Evolutionary conservation across 306 rosid species (phyloP).

Genomic region (Vigna trinervia): DNA sequence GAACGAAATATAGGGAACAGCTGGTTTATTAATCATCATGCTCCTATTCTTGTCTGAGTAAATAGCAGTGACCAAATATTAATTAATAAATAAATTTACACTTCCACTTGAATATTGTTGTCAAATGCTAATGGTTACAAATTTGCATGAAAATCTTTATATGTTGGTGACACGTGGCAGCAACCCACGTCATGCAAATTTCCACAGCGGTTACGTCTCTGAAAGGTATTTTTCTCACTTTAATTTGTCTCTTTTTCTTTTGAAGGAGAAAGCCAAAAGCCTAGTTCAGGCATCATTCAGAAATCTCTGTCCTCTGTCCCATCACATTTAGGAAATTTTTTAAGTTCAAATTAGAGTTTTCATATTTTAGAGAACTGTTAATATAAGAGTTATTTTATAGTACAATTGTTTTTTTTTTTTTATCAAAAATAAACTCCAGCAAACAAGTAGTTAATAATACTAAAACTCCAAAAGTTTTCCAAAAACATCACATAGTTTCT

Average conservation of each 20-base stretch:
- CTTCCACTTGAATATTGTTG: no score
- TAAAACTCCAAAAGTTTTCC: neutral
- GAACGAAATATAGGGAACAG: conserved; percentile 13
- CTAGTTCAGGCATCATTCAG: conserved; percentile 13
- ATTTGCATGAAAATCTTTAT: neutral
- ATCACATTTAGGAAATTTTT: neutral
- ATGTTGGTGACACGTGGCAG: conserved; percentile 36
- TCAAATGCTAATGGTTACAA: no score
- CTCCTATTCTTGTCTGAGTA: neutral
- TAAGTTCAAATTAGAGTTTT: neutral
- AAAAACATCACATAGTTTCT: neutral
- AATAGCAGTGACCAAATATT: neutral
- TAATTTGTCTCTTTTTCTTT: conserved; percentile 15
- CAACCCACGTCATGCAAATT: conserved; percentile 51
- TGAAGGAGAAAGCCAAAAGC: conserved; percentile 38
- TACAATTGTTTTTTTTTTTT: neutral
- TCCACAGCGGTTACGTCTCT: conserved; percentile 34
- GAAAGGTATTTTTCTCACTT: conserved; percentile 51
- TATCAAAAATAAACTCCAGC: neutral
- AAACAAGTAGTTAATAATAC: neutral
- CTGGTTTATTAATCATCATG: neutral
- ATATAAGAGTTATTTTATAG: no score
- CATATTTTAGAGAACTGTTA: neutral
- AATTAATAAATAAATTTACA: neutral
- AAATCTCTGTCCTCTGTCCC: neutral